Evolutionary conservation across 345 rosid species (phyloP).

Genomic region (Cardamine resedifolia): DNA sequence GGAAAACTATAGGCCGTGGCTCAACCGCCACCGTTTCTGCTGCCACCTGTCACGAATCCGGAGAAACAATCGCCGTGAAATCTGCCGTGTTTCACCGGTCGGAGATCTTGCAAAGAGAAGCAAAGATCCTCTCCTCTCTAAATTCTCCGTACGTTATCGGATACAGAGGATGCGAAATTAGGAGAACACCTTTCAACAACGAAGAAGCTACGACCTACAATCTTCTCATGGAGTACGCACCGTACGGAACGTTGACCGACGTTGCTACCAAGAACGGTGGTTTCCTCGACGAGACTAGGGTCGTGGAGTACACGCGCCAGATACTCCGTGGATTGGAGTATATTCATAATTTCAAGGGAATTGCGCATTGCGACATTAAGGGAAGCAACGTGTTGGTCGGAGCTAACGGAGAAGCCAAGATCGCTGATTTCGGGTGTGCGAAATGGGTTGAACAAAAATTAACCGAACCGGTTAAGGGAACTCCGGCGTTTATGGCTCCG

Average conservation of each 20-base stretch:
- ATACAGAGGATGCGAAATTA: slow-evolving; percentile 60
- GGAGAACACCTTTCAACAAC: slow-evolving; percentile 36
- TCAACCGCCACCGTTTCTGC: slow-evolving; percentile 71
- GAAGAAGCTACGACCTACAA: slow-evolving; percentile 44
- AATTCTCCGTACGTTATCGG: slow-evolving; percentile 51
- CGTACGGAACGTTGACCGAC: slow-evolving; percentile 54
- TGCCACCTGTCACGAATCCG: slow-evolving; percentile 46
- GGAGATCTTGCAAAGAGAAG: slow-evolving; percentile 54
- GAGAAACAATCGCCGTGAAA: slow-evolving; percentile 62
- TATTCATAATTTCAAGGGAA: slow-evolving; percentile 49
- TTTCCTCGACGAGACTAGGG: slow-evolving; percentile 41
- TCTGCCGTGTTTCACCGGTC: slow-evolving; percentile 48
- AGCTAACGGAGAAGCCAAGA: slow-evolving; percentile 49
- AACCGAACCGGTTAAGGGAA: slow-evolving; percentile 47
- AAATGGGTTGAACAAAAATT: slow-evolving; percentile 37
- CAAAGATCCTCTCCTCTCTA: slow-evolving; percentile 47
- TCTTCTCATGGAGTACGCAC: slow-evolving; percentile 64
- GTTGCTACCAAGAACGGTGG: slow-evolving; percentile 43
- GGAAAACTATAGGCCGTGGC: slow-evolving; percentile 61
- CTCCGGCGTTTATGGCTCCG: slow-evolving; percentile 80
- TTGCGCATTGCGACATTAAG: slow-evolving; percentile 82
- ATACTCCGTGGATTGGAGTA: slow-evolving; percentile 59
- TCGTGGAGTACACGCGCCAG: slow-evolving; percentile 51
- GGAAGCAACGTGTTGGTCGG: slow-evolving; percentile 60
- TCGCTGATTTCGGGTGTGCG: slow-evolving; percentile 81